Evolutionary conservation across 306 rosid species (phyloP), one percentile per base, ranked within the genome.

Genomic region (Pyrus pyrifolia): DNA sequence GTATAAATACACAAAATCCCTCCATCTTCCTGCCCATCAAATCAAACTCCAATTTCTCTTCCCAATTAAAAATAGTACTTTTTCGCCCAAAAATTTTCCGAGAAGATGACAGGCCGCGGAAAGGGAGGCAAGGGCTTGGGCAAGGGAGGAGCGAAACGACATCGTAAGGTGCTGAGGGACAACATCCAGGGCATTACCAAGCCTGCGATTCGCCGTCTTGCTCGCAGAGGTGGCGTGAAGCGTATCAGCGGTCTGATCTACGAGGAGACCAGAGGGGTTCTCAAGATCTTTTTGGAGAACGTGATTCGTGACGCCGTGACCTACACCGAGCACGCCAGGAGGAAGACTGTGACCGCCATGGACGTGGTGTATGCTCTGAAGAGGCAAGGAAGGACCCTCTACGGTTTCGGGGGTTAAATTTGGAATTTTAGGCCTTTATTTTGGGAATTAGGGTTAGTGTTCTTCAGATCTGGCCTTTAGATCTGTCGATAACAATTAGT

Each of bases 61-160:
- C 42, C 9, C 40, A 35, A 38, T 38, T 6, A 38, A 38, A 0
- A 38, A 38, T 7, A 38, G 0, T 1, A 38, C 2, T 7, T 38
- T 2, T 38, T 38, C 1, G 1, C 2, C 9, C 53, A 0, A 10
- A 33, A 17, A 1, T 18, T 71, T 62, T 21, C 15, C 2, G 11
- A 4, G 74, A 71, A 62, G 80, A 87, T 87, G 91, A 85, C 91
- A 1, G 91, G 91, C 0, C 91, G 87, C 4, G 91, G 91, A 10
- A 87, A 87, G 82, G 91, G 91, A 2, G 91, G 91, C 40, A 87
- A 87, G 87, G 91, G 91, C 0, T 73, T 85, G 79, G 91, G 91
- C 30, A 87, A 87, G 31, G 91, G 91, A 40, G 91, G 91, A 46
- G 91, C 91, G 1, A 87, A 87, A 70, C 86, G 87, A 8, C 91